These are phyloP conservation scores for Proliferodiscus dingleyae DNA, from an alignment of 2,329 filamentous ascomycete species.

Conservation along the genomic window DNA sequence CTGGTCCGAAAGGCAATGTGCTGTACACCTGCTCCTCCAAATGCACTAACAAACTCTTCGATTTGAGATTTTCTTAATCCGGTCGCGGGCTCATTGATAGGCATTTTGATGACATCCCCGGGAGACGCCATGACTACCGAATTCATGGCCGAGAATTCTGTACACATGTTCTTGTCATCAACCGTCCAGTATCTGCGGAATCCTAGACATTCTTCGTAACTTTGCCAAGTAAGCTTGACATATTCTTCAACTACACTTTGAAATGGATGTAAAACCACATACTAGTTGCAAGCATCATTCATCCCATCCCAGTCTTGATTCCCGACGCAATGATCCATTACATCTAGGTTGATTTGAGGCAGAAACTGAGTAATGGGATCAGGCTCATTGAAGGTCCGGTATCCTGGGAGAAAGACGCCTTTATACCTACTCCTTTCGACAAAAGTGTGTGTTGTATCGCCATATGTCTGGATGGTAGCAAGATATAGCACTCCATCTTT, in stretches of 20 bases:
- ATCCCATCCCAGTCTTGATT: constrained; percentile 97
- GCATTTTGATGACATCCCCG: constrained; percentile 91
- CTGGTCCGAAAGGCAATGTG: constrained; percentile 86
- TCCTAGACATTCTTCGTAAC: constrained; percentile 78
- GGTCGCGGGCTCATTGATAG: constrained; percentile 90
- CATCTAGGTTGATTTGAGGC: constrained; percentile 61
- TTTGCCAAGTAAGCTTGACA: neutral
- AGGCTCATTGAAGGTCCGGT: constrained; percentile 48
- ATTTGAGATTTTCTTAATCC: constrained; percentile 93
- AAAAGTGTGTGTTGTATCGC: constrained; percentile 91
- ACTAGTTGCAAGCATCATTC: constrained; percentile 54
- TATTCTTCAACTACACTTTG: too few relatives aligned
- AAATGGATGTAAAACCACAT: neutral
- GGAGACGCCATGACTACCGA: constrained; percentile 85
- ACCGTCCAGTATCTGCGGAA: constrained; percentile 98
- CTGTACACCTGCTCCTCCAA: constrained; percentile 84
- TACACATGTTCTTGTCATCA: constrained; percentile 88
- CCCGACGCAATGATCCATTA: constrained; percentile 94
- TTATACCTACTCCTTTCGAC: constrained; percentile 67
- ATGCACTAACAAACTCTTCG: constrained; percentile 88
- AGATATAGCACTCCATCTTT: constrained; percentile 62
- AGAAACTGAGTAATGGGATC: constrained; percentile 38
- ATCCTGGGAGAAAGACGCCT: constrained; percentile 81
- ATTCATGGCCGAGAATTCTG: constrained; percentile 83
- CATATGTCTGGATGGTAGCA: constrained; percentile 85